These are phyloP conservation scores for Acacia crassicarpa DNA, from an alignment of 306 rosid species.

Conservation along the genomic window DNA sequence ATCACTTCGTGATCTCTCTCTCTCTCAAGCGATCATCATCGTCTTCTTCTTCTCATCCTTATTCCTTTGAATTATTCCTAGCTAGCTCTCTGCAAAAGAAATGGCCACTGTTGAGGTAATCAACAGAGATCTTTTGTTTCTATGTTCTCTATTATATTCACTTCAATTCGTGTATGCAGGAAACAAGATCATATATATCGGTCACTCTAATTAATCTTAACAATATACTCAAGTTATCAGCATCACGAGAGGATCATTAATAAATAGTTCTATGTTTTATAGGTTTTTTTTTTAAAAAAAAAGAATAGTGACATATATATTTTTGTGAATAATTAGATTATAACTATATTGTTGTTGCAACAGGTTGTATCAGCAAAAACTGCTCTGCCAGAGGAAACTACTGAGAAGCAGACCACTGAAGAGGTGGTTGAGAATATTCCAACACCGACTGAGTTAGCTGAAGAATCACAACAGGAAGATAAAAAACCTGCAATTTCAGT, in stretches of 20 bases:
- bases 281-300: background rate
- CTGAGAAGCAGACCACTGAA: constrained; percentile 35
- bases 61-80: constrained; percentile 17
- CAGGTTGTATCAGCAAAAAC: constrained; percentile 65
- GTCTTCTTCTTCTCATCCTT: background rate
- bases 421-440: constrained; percentile 23
- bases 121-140: background rate
- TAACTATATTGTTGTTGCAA: background rate
- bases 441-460: constrained; percentile 3
- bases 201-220: background rate
- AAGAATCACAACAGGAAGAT: constrained; percentile 39
- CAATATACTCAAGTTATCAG: background rate
- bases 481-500: constrained; percentile 30
- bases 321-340: background rate
- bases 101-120: constrained; percentile 82
- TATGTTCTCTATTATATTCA: background rate
- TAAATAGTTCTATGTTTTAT: too few relatives aligned
- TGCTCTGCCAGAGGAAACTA: constrained; percentile 51
- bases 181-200: too few relatives aligned
- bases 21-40: background rate
- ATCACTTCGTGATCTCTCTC: background rate
- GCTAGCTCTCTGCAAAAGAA: background rate
- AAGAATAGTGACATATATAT: background rate
- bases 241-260: background rate
- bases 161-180: background rate